Evolutionary conservation across 129 eudicot species (phyloP).

Genomic region (Kitagawia praeruptora): DNA sequence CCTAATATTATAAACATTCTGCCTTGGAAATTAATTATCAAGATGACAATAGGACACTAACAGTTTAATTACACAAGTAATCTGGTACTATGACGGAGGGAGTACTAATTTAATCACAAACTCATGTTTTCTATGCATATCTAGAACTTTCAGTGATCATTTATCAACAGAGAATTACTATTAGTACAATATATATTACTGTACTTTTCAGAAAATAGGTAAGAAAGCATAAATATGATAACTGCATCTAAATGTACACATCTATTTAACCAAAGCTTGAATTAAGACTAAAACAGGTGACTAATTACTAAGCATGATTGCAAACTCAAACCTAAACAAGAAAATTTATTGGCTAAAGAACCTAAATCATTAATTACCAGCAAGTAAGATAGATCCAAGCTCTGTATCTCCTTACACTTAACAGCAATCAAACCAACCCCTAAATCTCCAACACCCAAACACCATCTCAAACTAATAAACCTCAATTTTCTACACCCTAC

Average conservation of each 20-base stretch:
- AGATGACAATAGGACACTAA: not conserved
- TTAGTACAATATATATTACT: not conserved
- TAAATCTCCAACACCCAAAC: conserved; percentile 88
- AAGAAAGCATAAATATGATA: not conserved
- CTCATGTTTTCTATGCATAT: not conserved
- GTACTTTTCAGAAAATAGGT: not conserved
- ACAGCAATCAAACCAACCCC: conserved; percentile 94
- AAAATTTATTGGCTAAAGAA: conserved; percentile 6
- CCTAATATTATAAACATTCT: not conserved
- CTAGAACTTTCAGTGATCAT: not conserved
- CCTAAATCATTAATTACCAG: conserved; percentile 44
- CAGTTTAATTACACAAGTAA: not conserved
- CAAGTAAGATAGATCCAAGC: conserved; percentile 90
- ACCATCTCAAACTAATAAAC: conserved; percentile 76
- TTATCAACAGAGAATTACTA: not conserved
- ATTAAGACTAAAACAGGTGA: not conserved
- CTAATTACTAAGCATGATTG: not conserved
- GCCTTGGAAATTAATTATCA: not conserved
- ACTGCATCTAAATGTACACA: not conserved
- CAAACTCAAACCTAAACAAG: not conserved
- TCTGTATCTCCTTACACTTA: conserved; percentile 68
- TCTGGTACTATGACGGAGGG: not conserved
- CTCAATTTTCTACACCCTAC: conserved; percentile 83
- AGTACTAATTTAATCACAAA: not conserved
- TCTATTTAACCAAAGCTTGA: not conserved